Base-by-base conservation (phyloP, 1,284 basidiomycete species). In the Boletus semigastroideus region DNA sequence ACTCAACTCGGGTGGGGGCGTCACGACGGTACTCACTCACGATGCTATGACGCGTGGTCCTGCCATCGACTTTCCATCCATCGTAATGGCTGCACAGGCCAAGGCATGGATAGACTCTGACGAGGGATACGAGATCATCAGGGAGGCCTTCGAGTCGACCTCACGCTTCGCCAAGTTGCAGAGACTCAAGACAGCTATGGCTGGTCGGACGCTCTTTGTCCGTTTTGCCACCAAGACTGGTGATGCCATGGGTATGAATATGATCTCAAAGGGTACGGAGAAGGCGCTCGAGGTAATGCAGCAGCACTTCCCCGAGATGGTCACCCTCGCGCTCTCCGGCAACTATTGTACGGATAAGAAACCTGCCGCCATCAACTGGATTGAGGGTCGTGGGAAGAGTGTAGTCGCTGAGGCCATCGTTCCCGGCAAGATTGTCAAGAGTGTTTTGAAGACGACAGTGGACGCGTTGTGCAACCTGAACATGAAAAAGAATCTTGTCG, bases 341-440 rank as follows among this genome's bases (percentile, higher is more conserved):
- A 99, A 99, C 74, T 99, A 98, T 72, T 99, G 97, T 78, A 99
- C 94, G 52, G 97, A 99, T 77, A 99, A 99, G 87, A 99, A 99
- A 78, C 92, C 97, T 0, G 94, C 96, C 9, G 97, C 97, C 41
- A 98, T 99, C 76, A 99, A 99, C 76, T 99, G 97, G 97, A 98
- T 99, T 62, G 96, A 98, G 73, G 97, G 97, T 2, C 81, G 96
- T 52, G 97, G 97, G 27, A 99, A 99, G 87, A 91, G 88, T 52
- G 91, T 99, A 20, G 95, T 98, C 42, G 95, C 94, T 1, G 97
- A 99, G 75, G 94, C 94, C 4, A 80, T 98, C 43, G 77, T 99
- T 22, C 92, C 95, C 0, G 96, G 95, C 0, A 83, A 84, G 59
- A 77, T 94, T 20, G 95, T 99, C 55, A 87, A 87, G 78, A 82